Evolutionary conservation across 2,329 filamentous ascomycete species (phyloP), one percentile per base, ranked within the genome.

Genomic region (Pseudocercospora fuligena): DNA sequence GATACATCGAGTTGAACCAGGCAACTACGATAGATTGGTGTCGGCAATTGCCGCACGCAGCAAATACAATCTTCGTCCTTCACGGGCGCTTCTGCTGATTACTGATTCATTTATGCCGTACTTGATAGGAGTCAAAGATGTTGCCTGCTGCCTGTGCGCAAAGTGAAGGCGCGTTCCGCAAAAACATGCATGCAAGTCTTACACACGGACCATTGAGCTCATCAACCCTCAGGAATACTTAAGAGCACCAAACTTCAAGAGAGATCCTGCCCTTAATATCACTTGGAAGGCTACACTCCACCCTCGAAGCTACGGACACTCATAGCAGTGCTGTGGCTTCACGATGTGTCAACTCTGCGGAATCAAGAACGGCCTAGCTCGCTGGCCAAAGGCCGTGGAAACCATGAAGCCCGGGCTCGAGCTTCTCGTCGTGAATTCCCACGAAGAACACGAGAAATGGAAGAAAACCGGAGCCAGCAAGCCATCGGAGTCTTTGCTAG

Each of bases 301-400:
- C 40, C 6, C 16, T 43, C 40, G 16, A n/a, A 3, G 36, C 11
- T 6, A n/a, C 2, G 4, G 0, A 8, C 40, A 7, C 8, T 43
- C 16, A 19, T 19, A 2, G 5, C 4, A 43, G 40, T 43, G 16
- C 19, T 25, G 23, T n/a, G 19, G 12, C 60, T 23, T 19, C 36
- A n/a, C n/a, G 6, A 73, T 71, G 71, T 73, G 71, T 19, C 71
- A 72, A 49, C 33, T 71, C 36, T 73, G 71, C 60, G n/a, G 27
- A 3, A 65, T 72, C 65, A 70, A 69, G 36, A 53, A 69, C 2
- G 49, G 68, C 53, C 66, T 66, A 5, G 49, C 61, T 16, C 61
- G 63, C 11, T 70, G 68, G 71, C 71, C 71, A 1, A 72, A 69
- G 11, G 63, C 66, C 8, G 60, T 72, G 23, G 68, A 72, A 49